Evolutionary conservation across 306 rosid genomes (phyloP).

Genomic region (Lathyrus aphaca): DNA sequence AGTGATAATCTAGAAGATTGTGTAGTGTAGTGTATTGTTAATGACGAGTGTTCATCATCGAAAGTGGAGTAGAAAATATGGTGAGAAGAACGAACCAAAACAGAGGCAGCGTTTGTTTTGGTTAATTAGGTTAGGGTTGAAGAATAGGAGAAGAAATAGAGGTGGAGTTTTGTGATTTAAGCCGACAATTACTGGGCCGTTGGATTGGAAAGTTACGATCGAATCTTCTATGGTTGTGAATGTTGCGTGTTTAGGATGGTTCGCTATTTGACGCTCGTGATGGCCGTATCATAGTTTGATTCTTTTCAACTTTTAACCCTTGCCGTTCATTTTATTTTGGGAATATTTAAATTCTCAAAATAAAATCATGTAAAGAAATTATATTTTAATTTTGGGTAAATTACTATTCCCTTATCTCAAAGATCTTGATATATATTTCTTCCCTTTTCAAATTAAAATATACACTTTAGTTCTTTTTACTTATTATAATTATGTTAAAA

Average conservation of each 20-base stretch:
- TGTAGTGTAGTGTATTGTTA: background rate
- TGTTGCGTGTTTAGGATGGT: background rate
- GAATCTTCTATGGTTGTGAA: slow-evolving; percentile 2
- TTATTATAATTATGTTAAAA: too few relatives aligned
- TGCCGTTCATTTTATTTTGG: background rate
- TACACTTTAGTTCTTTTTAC: too few relatives aligned
- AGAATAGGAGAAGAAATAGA: background rate
- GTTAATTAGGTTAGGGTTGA: slow-evolving; percentile 38
- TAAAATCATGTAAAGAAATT: too few relatives aligned
- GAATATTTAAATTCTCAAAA: background rate
- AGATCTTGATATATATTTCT: too few relatives aligned
- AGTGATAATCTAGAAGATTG: background rate
- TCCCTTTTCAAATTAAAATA: too few relatives aligned
- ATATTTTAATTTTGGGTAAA: too few relatives aligned
- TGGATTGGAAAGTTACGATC: background rate
- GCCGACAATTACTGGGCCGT: slow-evolving; percentile 3
- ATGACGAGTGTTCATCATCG: background rate
- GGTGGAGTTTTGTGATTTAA: background rate
- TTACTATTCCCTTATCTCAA: too few relatives aligned
- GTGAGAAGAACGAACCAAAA: background rate
- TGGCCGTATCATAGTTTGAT: background rate
- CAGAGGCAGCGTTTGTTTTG: slow-evolving; percentile 35
- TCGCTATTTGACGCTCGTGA: background rate
- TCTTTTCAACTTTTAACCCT: background rate
- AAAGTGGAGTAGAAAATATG: background rate